These are phyloP conservation scores for Colletotrichum tropicale DNA, from an alignment of 2,329 filamentous ascomycete genomes.

Conservation along the genomic window DNA sequence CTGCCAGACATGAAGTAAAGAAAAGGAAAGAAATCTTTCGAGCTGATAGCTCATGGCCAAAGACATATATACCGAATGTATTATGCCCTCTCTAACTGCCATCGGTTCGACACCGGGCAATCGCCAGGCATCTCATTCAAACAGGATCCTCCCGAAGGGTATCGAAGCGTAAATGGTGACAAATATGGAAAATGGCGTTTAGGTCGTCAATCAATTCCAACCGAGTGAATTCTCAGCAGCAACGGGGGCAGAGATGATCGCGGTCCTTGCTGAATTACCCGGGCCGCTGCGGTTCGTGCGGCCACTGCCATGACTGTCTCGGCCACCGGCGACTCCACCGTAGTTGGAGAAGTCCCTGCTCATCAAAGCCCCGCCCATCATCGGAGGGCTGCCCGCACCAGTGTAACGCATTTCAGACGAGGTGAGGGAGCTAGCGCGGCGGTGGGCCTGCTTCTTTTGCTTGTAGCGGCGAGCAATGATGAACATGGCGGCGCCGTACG, in stretches of 20 bases:
- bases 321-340: conserved; percentile 52
- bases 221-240: conserved; percentile 94
- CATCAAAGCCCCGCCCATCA: conserved; percentile 73
- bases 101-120: conserved; percentile 7
- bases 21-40: conserved; percentile 15
- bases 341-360: conserved; percentile 62
- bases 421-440: conserved; percentile 76
- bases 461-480: conserved; percentile 89
- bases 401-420: conserved; percentile 59
- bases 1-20: conserved; percentile 3
- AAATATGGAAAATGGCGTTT: conserved; percentile 26
- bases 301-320: conserved; percentile 71
- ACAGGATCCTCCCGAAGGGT: conserved; percentile 22
- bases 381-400: conserved; percentile 54
- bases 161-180: conserved; percentile 22
- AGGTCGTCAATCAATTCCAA: conserved; percentile 75
- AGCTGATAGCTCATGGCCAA: conserved; percentile 14
- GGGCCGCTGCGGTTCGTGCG: conserved; percentile 48
- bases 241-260: conserved; percentile 84
- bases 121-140: conserved; percentile 14
- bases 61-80: neutral
- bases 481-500: conserved; percentile 96
- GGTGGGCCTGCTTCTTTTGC: conserved; percentile 79
- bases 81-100: conserved; percentile 9
- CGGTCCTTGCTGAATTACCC: conserved; percentile 59